phyloP scores from a whole-genome alignment of 768 basidiomycete genomes.

The Mycena venus region DNA sequence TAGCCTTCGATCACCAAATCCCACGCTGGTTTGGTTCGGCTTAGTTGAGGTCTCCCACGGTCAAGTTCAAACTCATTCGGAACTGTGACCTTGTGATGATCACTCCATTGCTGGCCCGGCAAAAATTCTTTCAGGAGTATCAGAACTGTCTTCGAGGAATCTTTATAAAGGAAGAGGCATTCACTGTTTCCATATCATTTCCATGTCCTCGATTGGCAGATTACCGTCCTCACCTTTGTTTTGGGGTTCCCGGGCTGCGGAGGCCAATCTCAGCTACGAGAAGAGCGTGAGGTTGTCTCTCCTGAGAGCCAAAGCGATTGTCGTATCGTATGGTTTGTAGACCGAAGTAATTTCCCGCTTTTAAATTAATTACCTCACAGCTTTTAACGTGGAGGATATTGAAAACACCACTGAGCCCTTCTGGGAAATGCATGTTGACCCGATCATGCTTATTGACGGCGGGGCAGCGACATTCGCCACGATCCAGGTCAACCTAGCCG shows the following conservation, averaged over 20 bases:
- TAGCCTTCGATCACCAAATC: no score
- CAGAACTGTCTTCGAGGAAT: no score
- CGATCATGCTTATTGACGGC: background rate
- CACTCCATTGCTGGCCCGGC: no score
- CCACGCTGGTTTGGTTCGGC: no score
- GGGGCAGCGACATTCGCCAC: background rate
- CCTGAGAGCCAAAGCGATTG: background rate
- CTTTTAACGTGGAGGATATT: background rate
- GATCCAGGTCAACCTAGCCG: background rate
- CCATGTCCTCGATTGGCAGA: background rate
- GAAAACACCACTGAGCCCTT: background rate
- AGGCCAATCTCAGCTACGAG: background rate
- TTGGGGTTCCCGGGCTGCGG: background rate
- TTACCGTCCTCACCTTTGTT: background rate
- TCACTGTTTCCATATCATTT: no score
- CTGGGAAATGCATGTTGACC: background rate
- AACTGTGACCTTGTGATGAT: no score
- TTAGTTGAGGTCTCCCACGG: no score
- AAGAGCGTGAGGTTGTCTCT: background rate
- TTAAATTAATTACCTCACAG: background rate
- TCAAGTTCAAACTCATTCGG: no score
- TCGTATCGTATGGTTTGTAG: background rate
- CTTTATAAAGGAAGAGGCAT: no score
- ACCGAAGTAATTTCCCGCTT: no score
- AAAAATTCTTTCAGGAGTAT: no score